Conservation (phyloP, 139 green algal genomes). For the Trebouxia sp. region DNA sequence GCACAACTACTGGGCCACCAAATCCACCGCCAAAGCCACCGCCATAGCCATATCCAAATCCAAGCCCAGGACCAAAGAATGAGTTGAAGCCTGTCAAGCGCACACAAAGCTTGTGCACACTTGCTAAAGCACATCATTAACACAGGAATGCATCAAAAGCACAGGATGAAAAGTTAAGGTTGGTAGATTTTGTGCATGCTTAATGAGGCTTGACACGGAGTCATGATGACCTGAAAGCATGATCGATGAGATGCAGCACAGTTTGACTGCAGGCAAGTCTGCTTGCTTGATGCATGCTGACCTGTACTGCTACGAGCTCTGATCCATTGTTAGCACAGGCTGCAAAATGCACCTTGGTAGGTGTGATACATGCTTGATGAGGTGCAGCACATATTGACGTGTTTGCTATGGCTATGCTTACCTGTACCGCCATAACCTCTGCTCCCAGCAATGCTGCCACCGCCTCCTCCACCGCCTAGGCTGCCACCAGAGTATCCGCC, state of each 20-base stretch:
- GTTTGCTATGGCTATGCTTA: background rate
- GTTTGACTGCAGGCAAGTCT: background rate
- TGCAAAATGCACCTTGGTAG: too few species aligned
- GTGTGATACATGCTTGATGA: too few species aligned
- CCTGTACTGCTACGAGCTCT: too few species aligned
- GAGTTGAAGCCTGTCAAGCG: constrained; percentile 1
- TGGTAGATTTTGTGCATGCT: background rate
- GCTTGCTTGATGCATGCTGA: too few species aligned
- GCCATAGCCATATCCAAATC: constrained; percentile 34
- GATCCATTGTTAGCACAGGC: too few species aligned
- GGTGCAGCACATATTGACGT: too few species aligned
- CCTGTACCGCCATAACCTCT: constrained; percentile 10
- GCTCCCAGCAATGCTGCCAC: too few species aligned
- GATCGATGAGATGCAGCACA: background rate
- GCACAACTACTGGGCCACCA: constrained; percentile 25
- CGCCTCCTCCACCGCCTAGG: background rate
- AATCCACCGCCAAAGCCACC: constrained; percentile 31
- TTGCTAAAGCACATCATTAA: too few species aligned
- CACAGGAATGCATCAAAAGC: too few species aligned
- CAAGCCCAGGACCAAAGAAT: constrained; percentile 20
- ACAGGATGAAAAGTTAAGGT: background rate
- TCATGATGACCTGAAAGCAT: background rate
- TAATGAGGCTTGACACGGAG: background rate
- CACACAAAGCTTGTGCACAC: background rate
- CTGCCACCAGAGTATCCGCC: background rate